Conservation (phyloP, 306 rosid genomes). For the Pyrus communis region DNA sequence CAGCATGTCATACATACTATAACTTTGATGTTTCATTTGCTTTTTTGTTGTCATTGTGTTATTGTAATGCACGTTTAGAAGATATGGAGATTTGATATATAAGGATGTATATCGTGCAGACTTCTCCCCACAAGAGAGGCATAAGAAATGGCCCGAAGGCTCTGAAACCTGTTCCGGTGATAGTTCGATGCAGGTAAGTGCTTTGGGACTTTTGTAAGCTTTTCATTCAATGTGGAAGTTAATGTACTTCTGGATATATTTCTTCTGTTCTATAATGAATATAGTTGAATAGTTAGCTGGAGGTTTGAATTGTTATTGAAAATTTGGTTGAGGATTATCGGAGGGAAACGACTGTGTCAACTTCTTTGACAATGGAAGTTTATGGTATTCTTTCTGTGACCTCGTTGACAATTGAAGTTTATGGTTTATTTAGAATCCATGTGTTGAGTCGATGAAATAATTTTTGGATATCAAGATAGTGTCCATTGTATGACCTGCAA, state of each 20-base stretch:
- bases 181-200: constrained; percentile 68
- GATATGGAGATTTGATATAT: background rate
- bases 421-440: background rate
- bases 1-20: background rate
- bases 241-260: constrained; percentile 1
- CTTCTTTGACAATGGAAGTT: background rate
- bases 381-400: background rate
- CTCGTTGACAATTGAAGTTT: background rate
- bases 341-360: background rate
- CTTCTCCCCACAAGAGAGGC: constrained; percentile 34
- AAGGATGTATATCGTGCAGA: constrained; percentile 26
- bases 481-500: background rate
- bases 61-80: background rate
- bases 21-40: background rate
- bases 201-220: background rate
- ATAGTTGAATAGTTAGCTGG: too few species aligned
- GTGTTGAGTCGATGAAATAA: background rate
- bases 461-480: background rate
- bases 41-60: background rate
- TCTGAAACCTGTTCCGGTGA: constrained; percentile 68
- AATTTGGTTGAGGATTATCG: background rate
- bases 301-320: background rate
- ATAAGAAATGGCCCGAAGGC: constrained; percentile 84
- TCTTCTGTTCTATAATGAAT: background rate
- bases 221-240: background rate